These are phyloP conservation scores for Pyrus pyrifolia DNA, from an alignment of 306 rosid genomes.

Conservation along the genomic window DNA sequence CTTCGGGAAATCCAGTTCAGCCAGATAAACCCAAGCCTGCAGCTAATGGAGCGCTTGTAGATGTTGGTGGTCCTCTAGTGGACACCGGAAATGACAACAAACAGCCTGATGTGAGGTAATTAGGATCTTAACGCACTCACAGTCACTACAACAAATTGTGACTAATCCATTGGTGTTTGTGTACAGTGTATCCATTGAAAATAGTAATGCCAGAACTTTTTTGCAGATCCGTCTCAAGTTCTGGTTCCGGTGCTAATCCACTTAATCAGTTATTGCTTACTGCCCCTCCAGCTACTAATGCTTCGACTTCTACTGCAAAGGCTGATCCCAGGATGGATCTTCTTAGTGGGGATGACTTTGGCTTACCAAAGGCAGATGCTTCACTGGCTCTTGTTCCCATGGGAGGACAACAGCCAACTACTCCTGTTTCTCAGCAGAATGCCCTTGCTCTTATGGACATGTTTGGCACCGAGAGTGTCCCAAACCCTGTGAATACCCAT, in stretches of 20 bases:
- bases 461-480: conserved; percentile 42
- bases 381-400: conserved; percentile 91
- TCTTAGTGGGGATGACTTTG: conserved; percentile 90
- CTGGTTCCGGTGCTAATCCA: conserved; percentile 57
- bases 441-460: conserved; percentile 83
- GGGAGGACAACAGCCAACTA: conserved; percentile 51
- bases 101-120: conserved; percentile 53
- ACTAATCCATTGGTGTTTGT: neutral
- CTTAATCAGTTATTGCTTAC: conserved; percentile 73
- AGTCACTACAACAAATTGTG: neutral
- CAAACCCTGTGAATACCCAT: conserved; percentile 40
- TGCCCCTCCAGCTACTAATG: conserved; percentile 59
- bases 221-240: conserved; percentile 55
- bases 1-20: conserved; percentile 57
- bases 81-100: conserved; percentile 66
- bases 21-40: conserved; percentile 47
- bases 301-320: conserved; percentile 31
- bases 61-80: conserved; percentile 63
- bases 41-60: conserved; percentile 44
- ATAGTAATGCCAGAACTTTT: conserved; percentile 1
- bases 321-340: conserved; percentile 73
- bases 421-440: conserved; percentile 61
- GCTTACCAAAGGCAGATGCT: conserved; percentile 68
- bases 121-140: neutral
- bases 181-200: neutral